Evolutionary conservation across 2,329 filamentous ascomycete species (phyloP).

Genomic region (Venturia pyrina): DNA sequence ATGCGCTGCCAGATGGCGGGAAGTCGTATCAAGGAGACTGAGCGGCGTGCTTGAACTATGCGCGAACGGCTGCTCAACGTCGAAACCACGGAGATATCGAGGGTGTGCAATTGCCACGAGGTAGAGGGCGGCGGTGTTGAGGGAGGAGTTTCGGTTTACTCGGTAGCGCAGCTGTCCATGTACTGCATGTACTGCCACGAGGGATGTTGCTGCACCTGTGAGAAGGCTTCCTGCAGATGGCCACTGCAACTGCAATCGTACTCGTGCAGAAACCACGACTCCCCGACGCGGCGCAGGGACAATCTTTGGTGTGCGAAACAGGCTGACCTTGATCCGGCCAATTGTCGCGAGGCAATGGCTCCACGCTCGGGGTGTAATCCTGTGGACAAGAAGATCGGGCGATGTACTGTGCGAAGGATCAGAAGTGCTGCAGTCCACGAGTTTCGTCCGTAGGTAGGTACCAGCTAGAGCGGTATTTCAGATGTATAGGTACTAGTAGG

Average conservation of each 20-base stretch:
- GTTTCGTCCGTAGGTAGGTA: not conserved
- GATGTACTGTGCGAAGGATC: not conserved
- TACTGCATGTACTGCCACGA: not conserved
- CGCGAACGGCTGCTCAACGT: not conserved
- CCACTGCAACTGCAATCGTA: not conserved
- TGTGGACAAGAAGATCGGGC: not conserved
- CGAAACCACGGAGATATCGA: not conserved
- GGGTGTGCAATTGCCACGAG: not conserved
- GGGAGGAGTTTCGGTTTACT: not conserved
- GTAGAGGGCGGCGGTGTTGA: not conserved
- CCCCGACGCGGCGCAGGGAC: not conserved
- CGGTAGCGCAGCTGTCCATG: not conserved
- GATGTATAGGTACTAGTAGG: not conserved
- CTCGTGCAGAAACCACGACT: not conserved
- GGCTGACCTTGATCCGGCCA: not conserved
- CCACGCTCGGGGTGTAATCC: not conserved
- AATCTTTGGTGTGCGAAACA: not conserved
- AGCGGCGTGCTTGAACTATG: conserved; percentile 1
- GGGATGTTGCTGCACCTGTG: not conserved
- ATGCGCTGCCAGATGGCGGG: conserved; percentile 1
- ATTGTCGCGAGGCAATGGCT: not conserved
- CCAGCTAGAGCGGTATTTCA: not conserved
- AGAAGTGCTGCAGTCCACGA: not conserved
- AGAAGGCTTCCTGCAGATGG: not conserved
- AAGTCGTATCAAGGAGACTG: not conserved